Conservation (phyloP, 176 grass and related monocot genomes). For the Oryza brachyantha region DNA sequence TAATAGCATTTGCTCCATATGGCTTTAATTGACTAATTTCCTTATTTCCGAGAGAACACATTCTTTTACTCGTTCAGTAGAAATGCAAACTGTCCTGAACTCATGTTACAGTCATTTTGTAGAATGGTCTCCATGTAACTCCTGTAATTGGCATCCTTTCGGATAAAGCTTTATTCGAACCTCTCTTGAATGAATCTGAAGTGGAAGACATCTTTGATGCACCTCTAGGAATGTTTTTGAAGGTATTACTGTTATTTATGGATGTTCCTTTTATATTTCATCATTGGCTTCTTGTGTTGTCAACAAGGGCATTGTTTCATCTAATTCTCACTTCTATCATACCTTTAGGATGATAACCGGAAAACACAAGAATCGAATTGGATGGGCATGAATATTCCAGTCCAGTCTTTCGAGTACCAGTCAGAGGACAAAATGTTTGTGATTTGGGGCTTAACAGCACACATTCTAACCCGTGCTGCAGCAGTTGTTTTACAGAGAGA, state of each 20-base stretch:
- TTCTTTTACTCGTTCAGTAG: slow-evolving; percentile 11
- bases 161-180: slow-evolving; percentile 63
- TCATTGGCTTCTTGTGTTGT: not conserved
- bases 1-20: not conserved
- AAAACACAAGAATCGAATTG: slow-evolving; percentile 49
- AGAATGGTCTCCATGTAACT: slow-evolving; percentile 77
- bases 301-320: not conserved
- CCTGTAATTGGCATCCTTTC: slow-evolving; percentile 76
- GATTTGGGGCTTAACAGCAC: slow-evolving; percentile 91
- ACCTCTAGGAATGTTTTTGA: slow-evolving; percentile 93
- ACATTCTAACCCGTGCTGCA: slow-evolving; percentile 76
- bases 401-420: slow-evolving; percentile 73
- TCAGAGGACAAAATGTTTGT: slow-evolving; percentile 53
- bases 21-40: not conserved
- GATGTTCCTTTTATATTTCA: not conserved
- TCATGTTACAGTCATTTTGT: slow-evolving; percentile 28
- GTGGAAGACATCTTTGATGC: slow-evolving; percentile 92
- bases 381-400: slow-evolving; percentile 56
- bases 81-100: not conserved
- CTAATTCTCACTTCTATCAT: not conserved
- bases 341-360: slow-evolving; percentile 68
- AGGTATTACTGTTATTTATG: slow-evolving; percentile 39
- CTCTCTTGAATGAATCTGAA: slow-evolving; percentile 62
- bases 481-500: slow-evolving; percentile 59
- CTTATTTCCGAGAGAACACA: not conserved